Evolutionary conservation across 306 rosid species (phyloP), one percentile per base, ranked within the genome.

Genomic region (Nissolia schottii): DNA sequence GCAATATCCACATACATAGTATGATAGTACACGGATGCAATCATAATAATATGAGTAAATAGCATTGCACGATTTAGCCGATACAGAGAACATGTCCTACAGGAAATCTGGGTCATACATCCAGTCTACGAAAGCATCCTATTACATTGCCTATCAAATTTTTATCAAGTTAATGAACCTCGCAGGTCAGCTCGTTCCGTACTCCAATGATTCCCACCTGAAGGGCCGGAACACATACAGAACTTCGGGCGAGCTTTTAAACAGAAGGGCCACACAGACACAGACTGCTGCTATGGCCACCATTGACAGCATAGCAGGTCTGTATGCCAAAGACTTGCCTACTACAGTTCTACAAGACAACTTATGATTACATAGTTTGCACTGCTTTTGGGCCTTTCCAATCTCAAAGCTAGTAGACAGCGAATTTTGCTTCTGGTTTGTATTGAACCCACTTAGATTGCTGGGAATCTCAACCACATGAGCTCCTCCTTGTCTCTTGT

Each of bases 221-320:
- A 92, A 92, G 57, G 98, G 98, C 63, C 73, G 83, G 85, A 92
- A 89, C 59, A 86, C 84, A 2, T 74, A 89, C 10, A 89, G 77
- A 73, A 92, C 98, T 79, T 89, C 94, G 0, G 98, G 98, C 1
- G 89, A 88, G 81, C 98, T 92, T 63, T 92, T 92, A 40, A 92
- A 92, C 51, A 92, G 87, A 67, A 92, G 90, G 10, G 98, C 98
- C 51, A 88, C 98, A 23, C 98, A 92, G 59, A 92, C 98, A 73
- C 98, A 92, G 10, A 92, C 92, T 0, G 90, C 94, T 35, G 98
- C 98, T 18, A 92, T 75, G 65, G 89, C 86, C 51, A 92, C 87
- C 98, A 92, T 85, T 3, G 98, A 92, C 11, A 92, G 88, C 91
- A 92, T 78, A 58, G 92, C 91, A 5, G 98, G 98, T 67, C 88